phyloP scores from a whole-genome alignment of 441 rosid genomes.

The Mallotus repandus region DNA sequence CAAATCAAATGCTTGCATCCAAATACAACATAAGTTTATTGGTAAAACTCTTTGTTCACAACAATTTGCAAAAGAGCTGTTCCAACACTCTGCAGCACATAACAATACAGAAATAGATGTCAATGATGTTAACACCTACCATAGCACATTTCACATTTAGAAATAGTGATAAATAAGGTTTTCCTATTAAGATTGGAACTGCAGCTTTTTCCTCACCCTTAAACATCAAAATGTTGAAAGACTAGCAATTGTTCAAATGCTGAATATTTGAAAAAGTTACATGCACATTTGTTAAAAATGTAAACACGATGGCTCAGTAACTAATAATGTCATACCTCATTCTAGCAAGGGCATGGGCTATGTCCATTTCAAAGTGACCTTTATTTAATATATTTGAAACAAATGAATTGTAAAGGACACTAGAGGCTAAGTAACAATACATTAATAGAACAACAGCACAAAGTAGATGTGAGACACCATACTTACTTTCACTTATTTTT shows the following conservation, averaged over 20 bases:
- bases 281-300: background rate
- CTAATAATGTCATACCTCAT: background rate
- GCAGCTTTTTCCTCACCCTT: background rate
- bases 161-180: background rate
- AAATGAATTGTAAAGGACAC: background rate
- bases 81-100: too few species aligned
- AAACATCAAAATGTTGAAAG: background rate
- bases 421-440: background rate
- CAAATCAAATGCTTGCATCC: too few species aligned
- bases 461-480: conserved; percentile 11
- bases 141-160: background rate
- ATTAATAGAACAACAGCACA: background rate
- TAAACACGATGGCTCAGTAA: background rate
- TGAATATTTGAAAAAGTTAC: too few species aligned
- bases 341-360: background rate
- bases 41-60: too few species aligned
- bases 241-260: background rate
- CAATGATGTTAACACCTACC: too few species aligned
- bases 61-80: too few species aligned
- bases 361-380: background rate
- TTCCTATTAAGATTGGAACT: background rate
- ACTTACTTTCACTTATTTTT: conserved; percentile 93
- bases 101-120: too few species aligned
- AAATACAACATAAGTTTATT: too few species aligned
- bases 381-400: background rate